Conservation (phyloP, 345 rosid species). For the Erucastrum elatum region DNA sequence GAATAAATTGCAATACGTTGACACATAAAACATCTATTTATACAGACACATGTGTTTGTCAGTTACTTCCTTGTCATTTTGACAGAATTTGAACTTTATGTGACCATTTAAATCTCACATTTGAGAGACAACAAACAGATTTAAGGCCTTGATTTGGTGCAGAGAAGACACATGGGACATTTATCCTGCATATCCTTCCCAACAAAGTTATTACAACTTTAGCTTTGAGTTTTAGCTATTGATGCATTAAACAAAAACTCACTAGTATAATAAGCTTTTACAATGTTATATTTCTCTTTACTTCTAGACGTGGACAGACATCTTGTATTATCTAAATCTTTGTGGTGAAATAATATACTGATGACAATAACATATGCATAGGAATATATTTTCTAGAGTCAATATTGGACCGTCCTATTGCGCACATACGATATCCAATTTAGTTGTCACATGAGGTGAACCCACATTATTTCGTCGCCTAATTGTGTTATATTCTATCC, state of each 20-base stretch:
- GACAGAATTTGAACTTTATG: conserved; percentile 4
- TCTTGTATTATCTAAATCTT: conserved; percentile 6
- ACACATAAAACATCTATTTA: too few species aligned
- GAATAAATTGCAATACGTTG: not conserved
- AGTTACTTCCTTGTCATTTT: not conserved
- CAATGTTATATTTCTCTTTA: not conserved
- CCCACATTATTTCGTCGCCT: conserved; percentile 28
- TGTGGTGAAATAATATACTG: not conserved
- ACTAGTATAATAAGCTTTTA: not conserved
- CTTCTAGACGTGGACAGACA: conserved; percentile 6
- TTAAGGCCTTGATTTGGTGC: not conserved
- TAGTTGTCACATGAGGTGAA: conserved; percentile 27
- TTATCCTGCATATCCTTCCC: not conserved
- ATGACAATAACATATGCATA: conserved; percentile 1
- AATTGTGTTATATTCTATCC: conserved; percentile 32
- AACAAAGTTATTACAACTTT: not conserved
- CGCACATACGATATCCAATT: conserved; percentile 2
- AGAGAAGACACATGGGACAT: conserved; percentile 6
- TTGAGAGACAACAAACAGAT: conserved; percentile 9
- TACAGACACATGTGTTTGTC: not conserved
- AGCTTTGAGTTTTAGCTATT: conserved; percentile 2
- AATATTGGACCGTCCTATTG: conserved; percentile 21
- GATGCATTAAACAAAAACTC: not conserved
- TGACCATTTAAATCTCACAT: not conserved
- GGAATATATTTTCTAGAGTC: conserved; percentile 14